Evolutionary conservation across 192 early-diverging fungal genomes (phyloP).

Genomic region (Glomus cerebriforme): DNA sequence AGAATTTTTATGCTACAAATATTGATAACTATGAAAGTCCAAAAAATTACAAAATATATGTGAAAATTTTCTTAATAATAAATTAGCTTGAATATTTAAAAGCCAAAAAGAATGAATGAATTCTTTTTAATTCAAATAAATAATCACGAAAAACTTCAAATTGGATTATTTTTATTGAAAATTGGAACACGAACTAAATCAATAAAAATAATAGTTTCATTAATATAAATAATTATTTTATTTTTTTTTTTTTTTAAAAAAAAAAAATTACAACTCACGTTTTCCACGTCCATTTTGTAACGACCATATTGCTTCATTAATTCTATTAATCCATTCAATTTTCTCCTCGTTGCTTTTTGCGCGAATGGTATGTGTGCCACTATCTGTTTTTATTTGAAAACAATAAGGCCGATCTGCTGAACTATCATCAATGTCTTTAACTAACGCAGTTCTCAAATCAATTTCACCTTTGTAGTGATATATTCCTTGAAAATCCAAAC

Average conservation of each 20-base stretch:
- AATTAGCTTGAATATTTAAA: no score
- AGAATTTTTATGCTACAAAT: background rate
- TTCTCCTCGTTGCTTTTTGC: conserved; percentile 12
- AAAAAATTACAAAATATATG: background rate
- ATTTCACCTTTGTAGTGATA: conserved; percentile 10
- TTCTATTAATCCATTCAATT: conserved; percentile 14
- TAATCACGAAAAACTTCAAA: no score
- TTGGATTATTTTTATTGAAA: no score
- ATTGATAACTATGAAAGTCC: background rate
- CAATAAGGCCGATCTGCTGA: conserved; percentile 9
- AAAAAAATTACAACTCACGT: background rate
- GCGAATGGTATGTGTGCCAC: background rate
- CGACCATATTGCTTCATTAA: conserved; percentile 17
- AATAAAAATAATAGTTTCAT: background rate
- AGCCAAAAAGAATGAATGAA: no score
- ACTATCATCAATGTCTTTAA: conserved; percentile 13
- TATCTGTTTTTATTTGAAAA: conserved; percentile 22
- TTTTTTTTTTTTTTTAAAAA: background rate
- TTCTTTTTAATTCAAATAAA: no score
- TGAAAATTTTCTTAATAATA: no score
- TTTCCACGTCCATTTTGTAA: conserved; percentile 8
- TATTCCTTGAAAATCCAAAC: conserved; percentile 19
- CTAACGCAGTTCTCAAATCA: conserved; percentile 7
- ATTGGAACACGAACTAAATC: background rate
- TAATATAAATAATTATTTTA: background rate